phyloP scores from a whole-genome alignment of 1,284 basidiomycete genomes.

The Ustilago bromivora region DNA sequence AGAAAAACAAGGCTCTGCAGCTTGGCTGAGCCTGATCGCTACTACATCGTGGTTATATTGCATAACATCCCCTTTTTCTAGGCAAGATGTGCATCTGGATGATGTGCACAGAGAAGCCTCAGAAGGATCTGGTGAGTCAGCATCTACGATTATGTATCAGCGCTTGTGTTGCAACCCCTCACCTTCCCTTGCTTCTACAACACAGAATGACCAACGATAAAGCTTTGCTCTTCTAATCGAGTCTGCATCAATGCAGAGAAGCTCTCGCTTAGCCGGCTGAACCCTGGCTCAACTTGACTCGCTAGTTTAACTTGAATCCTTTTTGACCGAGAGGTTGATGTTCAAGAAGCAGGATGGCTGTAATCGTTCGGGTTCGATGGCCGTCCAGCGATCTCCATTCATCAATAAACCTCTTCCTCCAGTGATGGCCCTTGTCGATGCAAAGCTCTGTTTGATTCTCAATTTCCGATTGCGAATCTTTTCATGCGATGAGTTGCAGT shows the following conservation, averaged over 20 bases:
- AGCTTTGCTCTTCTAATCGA: background rate
- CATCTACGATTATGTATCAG: background rate
- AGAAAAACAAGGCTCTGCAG: too few relatives aligned
- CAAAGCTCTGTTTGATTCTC: background rate
- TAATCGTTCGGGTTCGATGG: background rate
- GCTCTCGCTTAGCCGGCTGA: constrained; percentile 3
- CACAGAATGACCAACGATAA: background rate
- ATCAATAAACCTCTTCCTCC: too few relatives aligned
- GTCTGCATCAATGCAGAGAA: background rate
- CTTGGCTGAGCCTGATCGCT: too few relatives aligned
- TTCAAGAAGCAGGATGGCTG: background rate
- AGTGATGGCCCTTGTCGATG: background rate
- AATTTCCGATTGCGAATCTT: background rate
- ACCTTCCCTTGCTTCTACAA: background rate
- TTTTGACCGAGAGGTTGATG: background rate
- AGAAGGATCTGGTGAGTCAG: background rate
- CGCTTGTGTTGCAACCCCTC: background rate
- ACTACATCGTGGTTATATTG: background rate
- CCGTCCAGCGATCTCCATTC: background rate
- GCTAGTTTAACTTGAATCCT: background rate
- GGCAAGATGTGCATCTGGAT: background rate
- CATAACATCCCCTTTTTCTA: background rate
- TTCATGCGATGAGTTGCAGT: background rate
- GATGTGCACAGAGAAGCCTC: background rate
- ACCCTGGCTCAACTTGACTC: background rate